Percentiles rank a stretch among this genome's conserved stretches.
Evolutionary conservation across 164 flowering plant genomes (phyloP).

Genomic region (Tetracentron sinense): DNA sequence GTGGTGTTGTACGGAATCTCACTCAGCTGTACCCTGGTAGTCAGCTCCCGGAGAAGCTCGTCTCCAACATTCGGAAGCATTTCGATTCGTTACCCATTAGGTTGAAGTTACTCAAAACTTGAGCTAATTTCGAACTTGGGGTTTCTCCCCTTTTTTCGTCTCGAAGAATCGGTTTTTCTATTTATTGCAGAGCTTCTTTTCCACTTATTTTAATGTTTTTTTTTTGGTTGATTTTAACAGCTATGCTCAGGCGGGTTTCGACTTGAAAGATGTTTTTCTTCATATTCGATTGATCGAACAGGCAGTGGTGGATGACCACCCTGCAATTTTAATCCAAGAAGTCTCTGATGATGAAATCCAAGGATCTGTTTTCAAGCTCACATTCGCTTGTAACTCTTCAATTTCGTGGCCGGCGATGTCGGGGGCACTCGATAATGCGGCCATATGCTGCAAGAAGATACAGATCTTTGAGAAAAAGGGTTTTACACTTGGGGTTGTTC

Average conservation of each 20-base stretch:
- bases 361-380: conserved; percentile 59
- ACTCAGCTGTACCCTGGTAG: conserved; percentile 92
- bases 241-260: conserved; percentile 85
- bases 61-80: conserved; percentile 83
- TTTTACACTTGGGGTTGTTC: conserved; percentile 59
- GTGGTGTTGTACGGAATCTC: conserved; percentile 67
- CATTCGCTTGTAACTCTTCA: conserved; percentile 77
- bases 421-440: conserved; percentile 58
- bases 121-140: not conserved
- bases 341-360: conserved; percentile 45
- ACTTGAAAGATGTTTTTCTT: conserved; percentile 88
- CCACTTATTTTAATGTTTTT: not conserved
- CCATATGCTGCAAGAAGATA: conserved; percentile 80
- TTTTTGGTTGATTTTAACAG: conserved; percentile 31
- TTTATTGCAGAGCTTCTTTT: not conserved
- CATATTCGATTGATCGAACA: conserved; percentile 83
- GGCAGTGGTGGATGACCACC: conserved; percentile 55
- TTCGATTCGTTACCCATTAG: conserved; percentile 87
- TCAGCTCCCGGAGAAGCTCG: conserved; percentile 90
- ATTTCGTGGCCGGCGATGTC: conserved; percentile 83
- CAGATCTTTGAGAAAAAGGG: conserved; percentile 93
- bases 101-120: conserved; percentile 20
- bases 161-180: no score
- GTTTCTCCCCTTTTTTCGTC: conserved; percentile 1
- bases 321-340: conserved; percentile 70